Conservation (phyloP, 2,329 filamentous ascomycete genomes). For the Aspergillus costaricaensis region DNA sequence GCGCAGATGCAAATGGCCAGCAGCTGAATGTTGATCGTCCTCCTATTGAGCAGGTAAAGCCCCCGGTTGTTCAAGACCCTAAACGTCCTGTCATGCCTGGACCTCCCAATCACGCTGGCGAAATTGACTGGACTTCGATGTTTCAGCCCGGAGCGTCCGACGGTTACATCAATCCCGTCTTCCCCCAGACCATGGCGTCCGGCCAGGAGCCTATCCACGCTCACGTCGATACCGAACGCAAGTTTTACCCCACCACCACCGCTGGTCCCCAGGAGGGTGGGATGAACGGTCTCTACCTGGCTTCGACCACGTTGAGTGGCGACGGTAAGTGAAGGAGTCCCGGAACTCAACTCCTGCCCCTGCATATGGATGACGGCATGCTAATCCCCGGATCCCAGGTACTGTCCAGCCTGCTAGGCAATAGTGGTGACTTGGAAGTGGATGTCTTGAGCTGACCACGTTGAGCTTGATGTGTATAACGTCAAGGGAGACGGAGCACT, state of each 20-base stretch:
- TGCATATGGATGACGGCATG: neutral
- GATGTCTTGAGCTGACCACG: constrained; percentile 67
- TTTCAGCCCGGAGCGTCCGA: constrained; percentile 72
- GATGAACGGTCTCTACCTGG: constrained; percentile 51
- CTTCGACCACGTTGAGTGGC: constrained; percentile 49
- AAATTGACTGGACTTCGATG: constrained; percentile 74
- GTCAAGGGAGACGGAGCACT: constrained; percentile 56
- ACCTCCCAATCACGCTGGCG: constrained; percentile 59
- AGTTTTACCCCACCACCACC: constrained; percentile 54
- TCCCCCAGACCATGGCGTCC: constrained; percentile 66
- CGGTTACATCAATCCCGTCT: constrained; percentile 64
- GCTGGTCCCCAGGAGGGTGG: constrained; percentile 44
- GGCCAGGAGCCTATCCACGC: constrained; percentile 70
- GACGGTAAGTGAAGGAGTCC: constrained; percentile 41
- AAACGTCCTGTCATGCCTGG: constrained; percentile 59
- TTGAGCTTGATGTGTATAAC: constrained; percentile 69
- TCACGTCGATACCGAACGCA: constrained; percentile 60
- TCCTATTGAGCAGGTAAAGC: constrained; percentile 46
- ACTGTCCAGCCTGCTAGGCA: constrained; percentile 58
- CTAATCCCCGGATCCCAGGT: constrained; percentile 49
- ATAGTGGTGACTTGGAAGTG: constrained; percentile 38
- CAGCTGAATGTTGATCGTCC: constrained; percentile 48
- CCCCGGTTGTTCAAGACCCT: constrained; percentile 41
- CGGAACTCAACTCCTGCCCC: neutral
- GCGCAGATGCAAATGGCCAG: constrained; percentile 44